Evolutionary conservation across 768 basidiomycete genomes (phyloP).

Genomic region (Auriscalpium microsporum): DNA sequence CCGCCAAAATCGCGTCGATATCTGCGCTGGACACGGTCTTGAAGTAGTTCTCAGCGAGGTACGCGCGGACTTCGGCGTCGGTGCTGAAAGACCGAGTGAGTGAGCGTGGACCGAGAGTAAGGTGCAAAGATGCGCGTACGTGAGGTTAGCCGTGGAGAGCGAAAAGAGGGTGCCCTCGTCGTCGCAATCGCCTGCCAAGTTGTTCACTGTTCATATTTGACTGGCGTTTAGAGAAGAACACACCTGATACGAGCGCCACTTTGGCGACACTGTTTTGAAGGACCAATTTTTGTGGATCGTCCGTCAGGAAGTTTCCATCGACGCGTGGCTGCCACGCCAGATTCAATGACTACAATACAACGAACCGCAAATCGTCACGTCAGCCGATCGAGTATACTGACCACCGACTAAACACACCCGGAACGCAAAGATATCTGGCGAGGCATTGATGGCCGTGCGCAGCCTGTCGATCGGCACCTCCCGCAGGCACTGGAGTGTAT

Average conservation of each 20-base stretch:
- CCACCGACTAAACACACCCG: background rate
- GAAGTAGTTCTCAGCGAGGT: background rate
- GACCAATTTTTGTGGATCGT: constrained; percentile 1
- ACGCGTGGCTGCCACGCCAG: constrained; percentile 8
- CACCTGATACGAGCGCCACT: constrained; percentile 5
- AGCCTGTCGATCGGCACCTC: background rate
- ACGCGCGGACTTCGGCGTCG: background rate
- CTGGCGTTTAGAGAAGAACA: background rate
- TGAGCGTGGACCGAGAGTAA: background rate
- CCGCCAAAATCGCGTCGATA: background rate
- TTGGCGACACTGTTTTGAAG: constrained; percentile 3
- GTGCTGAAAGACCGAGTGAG: background rate
- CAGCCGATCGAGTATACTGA: background rate
- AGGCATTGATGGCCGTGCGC: background rate
- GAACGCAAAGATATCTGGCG: background rate
- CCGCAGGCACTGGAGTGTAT: constrained; percentile 7
- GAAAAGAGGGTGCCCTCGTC: constrained; percentile 11
- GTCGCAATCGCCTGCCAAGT: constrained; percentile 1
- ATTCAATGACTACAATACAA: background rate
- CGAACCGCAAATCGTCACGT: too few relatives aligned
- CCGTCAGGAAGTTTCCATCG: constrained; percentile 11
- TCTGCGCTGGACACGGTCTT: background rate
- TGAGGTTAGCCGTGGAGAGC: background rate
- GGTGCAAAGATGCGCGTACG: background rate
- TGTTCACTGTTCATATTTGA: background rate